Evolutionary conservation across 2,329 filamentous ascomycete species (phyloP), one percentile per base, ranked within the genome.

Genomic region (Endothia cerciana): DNA sequence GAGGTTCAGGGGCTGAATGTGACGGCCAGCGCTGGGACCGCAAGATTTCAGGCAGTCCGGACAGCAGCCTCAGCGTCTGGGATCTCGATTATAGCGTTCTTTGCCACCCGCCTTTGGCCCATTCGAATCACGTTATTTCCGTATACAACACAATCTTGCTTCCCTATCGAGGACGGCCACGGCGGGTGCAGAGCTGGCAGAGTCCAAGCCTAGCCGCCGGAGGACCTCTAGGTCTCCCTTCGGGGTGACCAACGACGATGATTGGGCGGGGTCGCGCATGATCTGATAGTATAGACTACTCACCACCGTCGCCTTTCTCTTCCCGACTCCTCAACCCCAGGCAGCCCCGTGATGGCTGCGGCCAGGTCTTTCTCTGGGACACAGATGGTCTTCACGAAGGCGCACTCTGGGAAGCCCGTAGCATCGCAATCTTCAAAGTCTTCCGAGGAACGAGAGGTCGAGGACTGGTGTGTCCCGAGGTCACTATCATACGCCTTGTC

Each of bases 1-100:
- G 71, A 78, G 73, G 70, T 82, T 81, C 60, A 74, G 78, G 60
- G 71, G 40, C 10, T 68, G 43, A 65, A 28, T 3, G 17, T 45
- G 41, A n/a, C 19, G n/a, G 41, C 2, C 33, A 1, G 33, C 10
- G 10, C 10, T 36, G 6, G 33, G 10, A 10, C 33, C 33, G 33
- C 33, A 36, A 10, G 33, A 36, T 36, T 10, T 36, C 4, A n/a
- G n/a, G 33, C 33, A 36, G 10, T 36, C 33, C 6, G 33, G 10
- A 36, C 33, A 36, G 33, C 33, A 10, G 33, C 4, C 10, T 36
- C 33, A 36, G 33, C 43, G 15, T 47, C 7, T 47, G 7, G 2
- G 43, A 47, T 17, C 13, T 22, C 43, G n/a, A 19, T 22, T n/a
- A 22, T 25, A 4, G 7, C 47, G 17, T 22, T 51, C n/a, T 51